These are phyloP conservation scores for Starmerella sp. DNA, from an alignment of 805 yeast genomes.

Conservation along the genomic window DNA sequence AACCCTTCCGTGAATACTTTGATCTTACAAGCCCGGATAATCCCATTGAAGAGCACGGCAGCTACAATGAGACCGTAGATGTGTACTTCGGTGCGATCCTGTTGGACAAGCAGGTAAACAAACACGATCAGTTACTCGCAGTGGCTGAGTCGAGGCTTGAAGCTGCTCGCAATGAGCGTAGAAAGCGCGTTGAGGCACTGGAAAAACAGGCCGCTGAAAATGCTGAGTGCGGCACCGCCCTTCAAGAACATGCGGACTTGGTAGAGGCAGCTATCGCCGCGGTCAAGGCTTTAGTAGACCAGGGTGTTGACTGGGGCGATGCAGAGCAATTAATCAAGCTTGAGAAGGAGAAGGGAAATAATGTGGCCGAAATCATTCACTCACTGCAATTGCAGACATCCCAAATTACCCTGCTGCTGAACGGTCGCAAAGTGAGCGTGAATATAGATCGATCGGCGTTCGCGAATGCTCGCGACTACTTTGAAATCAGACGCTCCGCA, in stretches of 20 bases:
- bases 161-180: constrained; percentile 63
- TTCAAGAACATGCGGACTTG: constrained; percentile 54
- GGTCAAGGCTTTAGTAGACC: constrained; percentile 56
- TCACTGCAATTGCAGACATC: constrained; percentile 61
- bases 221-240: constrained; percentile 57
- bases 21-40: constrained; percentile 31
- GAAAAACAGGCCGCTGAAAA: constrained; percentile 52
- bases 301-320: constrained; percentile 89
- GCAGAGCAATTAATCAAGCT: constrained; percentile 63
- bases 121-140: constrained; percentile 46
- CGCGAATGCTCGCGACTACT: constrained; percentile 79
- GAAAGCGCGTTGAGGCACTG: constrained; percentile 55
- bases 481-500: constrained; percentile 64
- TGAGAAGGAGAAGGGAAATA: constrained; percentile 57
- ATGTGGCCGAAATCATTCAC: constrained; percentile 49
- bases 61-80: constrained; percentile 77
- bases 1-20: constrained; percentile 24
- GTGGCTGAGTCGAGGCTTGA: constrained; percentile 64
- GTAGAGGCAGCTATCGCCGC: constrained; percentile 63
- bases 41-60: constrained; percentile 32
- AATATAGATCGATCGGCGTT: constrained; percentile 65
- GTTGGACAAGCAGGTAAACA: constrained; percentile 62
- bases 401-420: constrained; percentile 48
- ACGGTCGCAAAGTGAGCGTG: constrained; percentile 49
- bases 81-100: constrained; percentile 75